A percentile compares a stretch with the other conserved stretches of the same genome.
Conservation (phyloP, 306 rosid species). For the Corylus americana region DNA sequence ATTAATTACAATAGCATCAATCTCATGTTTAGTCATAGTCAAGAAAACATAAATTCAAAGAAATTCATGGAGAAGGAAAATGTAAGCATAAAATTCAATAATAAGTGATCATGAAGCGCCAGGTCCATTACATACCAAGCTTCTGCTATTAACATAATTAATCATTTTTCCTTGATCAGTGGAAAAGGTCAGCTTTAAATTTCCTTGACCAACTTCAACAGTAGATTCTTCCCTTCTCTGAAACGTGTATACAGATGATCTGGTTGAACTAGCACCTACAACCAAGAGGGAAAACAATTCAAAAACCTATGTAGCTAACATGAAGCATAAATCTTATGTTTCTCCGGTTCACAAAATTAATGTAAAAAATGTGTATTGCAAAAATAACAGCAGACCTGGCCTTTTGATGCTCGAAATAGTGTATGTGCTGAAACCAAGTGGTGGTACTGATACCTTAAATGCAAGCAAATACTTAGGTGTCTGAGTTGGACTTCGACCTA, state of each 20-base stretch:
- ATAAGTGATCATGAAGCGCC: not conserved
- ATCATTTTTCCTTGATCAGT: constrained; percentile 33
- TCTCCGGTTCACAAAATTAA: not conserved
- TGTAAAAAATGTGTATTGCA: not conserved
- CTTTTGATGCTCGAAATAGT: constrained; percentile 37
- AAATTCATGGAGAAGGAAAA: not conserved
- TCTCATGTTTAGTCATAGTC: not conserved
- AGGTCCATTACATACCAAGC: constrained; percentile 38
- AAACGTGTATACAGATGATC: constrained; percentile 48
- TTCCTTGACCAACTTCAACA: constrained; percentile 51
- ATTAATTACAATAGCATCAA: not conserved
- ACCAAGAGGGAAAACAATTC: constrained; percentile 24
- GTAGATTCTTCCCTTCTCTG: constrained; percentile 33
- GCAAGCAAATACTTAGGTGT: constrained; percentile 57
- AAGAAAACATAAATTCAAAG: not conserved
- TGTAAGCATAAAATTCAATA: constrained; percentile 1
- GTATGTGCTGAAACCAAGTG: constrained; percentile 59
- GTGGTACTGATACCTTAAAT: constrained; percentile 50
- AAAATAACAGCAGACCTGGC: constrained; percentile 34
- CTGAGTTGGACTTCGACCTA: constrained; percentile 38
- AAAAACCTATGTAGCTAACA: constrained; percentile 19
- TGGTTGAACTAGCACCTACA: constrained; percentile 55
- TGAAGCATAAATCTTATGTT: constrained; percentile 18
- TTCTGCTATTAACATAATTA: constrained; percentile 43
- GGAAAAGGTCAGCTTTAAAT: constrained; percentile 49